Conservation (phyloP, 257 asterid species). For the Linderniella brevidens region DNA sequence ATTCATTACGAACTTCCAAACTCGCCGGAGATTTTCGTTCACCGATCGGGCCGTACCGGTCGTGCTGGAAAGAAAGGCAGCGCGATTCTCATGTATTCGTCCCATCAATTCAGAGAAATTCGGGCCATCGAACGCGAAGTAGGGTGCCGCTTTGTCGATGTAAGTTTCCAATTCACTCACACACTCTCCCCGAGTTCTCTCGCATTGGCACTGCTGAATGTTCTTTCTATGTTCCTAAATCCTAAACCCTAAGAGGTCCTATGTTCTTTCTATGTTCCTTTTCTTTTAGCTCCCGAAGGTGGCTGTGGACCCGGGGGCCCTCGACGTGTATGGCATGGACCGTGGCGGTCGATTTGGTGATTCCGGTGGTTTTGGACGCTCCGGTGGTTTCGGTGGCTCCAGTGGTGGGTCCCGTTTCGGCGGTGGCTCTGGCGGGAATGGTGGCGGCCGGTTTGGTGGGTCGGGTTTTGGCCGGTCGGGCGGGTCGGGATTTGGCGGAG, state of each 20-base stretch:
- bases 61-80: constrained; percentile 97
- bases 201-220: too few relatives aligned
- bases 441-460: constrained; percentile 25
- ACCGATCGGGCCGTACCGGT: constrained; percentile 96
- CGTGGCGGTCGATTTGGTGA: constrained; percentile 44
- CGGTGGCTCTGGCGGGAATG: constrained; percentile 4
- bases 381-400: constrained; percentile 31
- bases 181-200: neutral
- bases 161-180: constrained; percentile 9
- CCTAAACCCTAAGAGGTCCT: neutral
- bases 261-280: neutral
- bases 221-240: neutral
- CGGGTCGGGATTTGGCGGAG: constrained; percentile 36
- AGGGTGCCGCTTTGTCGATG: constrained; percentile 73
- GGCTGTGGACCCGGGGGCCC: constrained; percentile 40
- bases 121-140: constrained; percentile 76
- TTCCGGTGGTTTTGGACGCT: constrained; percentile 35
- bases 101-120: constrained; percentile 49
- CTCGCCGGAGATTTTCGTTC: constrained; percentile 76
- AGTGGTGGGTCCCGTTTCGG: too few relatives aligned
- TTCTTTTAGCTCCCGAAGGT: constrained; percentile 45
- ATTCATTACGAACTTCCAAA: constrained; percentile 86
- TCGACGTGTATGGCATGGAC: constrained; percentile 30
- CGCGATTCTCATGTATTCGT: constrained; percentile 69
- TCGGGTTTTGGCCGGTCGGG: constrained; percentile 25